phyloP scores from a whole-genome alignment of 345 rosid genomes.

The Chamaenerion angustifolium region DNA sequence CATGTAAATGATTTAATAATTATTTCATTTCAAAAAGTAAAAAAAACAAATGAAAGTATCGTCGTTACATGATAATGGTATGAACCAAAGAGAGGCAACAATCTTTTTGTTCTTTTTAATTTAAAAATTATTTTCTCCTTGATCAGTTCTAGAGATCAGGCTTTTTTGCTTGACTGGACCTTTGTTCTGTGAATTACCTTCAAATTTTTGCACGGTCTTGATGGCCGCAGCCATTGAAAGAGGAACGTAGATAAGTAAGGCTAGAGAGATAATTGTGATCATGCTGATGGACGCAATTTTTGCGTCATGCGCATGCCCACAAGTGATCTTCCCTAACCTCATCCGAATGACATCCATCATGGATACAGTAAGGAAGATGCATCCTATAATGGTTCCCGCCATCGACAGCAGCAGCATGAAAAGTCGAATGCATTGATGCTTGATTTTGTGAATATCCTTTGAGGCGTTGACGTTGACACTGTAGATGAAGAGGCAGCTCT shows the following conservation, averaged over 20 bases:
- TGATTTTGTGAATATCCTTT: background rate
- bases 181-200: no score
- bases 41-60: no score
- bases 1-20: no score
- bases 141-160: no score
- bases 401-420: slow-evolving; percentile 8
- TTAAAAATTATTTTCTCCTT: no score
- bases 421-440: background rate
- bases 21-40: no score
- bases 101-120: no score
- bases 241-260: slow-evolving; percentile 27
- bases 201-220: slow-evolving; percentile 1
- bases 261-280: background rate
- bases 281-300: background rate
- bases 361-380: slow-evolving; percentile 15
- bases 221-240: slow-evolving; percentile 59
- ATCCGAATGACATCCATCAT: slow-evolving; percentile 23
- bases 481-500: slow-evolving; percentile 2
- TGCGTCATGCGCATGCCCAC: slow-evolving; percentile 7
- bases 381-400: slow-evolving; percentile 13
- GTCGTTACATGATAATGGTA: no score
- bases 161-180: no score
- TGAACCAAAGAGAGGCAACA: no score
- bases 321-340: slow-evolving; percentile 17
- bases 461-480: background rate